Conservation (phyloP, 345 rosid species). For the Eucalyptus pumila region DNA sequence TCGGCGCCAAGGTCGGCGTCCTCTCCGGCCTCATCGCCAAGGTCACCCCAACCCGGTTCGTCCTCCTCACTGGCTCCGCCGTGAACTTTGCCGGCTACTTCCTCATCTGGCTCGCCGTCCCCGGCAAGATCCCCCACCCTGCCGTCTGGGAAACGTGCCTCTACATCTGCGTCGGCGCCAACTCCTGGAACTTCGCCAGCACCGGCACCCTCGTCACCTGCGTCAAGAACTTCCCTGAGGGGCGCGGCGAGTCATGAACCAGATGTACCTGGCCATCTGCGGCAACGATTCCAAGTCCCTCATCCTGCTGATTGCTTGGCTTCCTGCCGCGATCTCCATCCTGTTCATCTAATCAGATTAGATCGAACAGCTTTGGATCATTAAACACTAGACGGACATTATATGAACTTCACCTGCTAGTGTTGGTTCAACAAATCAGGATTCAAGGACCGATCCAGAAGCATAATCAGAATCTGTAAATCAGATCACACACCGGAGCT, state of each 20-base stretch:
- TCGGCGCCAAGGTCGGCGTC: no score
- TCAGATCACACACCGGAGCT: no score
- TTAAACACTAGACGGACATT: neutral
- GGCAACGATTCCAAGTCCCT: no score
- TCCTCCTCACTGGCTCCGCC: no score
- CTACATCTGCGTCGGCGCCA: conserved; percentile 65
- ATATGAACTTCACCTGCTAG: conserved; percentile 36
- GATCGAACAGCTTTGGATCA: neutral
- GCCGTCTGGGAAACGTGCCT: conserved; percentile 73
- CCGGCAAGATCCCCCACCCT: conserved; percentile 9
- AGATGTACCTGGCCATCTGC: no score
- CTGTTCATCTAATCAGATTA: no score
- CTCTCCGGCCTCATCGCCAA: no score
- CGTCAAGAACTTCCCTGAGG: conserved; percentile 74
- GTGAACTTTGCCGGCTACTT: no score
- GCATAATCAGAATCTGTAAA: neutral
- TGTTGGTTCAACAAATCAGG: conserved; percentile 75
- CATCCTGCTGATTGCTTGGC: no score
- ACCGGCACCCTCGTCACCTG: conserved; percentile 85
- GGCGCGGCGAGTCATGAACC: conserved; percentile 1
- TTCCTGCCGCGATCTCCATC: no score
- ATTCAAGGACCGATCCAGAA: conserved; percentile 59
- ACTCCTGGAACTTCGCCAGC: conserved; percentile 72
- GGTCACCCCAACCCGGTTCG: no score
- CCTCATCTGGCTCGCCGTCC: no score